Percentiles rank a stretch among this genome's conserved stretches.
Conservation (phyloP, 768 basidiomycete genomes). For the Leccinum ochraceum region DNA sequence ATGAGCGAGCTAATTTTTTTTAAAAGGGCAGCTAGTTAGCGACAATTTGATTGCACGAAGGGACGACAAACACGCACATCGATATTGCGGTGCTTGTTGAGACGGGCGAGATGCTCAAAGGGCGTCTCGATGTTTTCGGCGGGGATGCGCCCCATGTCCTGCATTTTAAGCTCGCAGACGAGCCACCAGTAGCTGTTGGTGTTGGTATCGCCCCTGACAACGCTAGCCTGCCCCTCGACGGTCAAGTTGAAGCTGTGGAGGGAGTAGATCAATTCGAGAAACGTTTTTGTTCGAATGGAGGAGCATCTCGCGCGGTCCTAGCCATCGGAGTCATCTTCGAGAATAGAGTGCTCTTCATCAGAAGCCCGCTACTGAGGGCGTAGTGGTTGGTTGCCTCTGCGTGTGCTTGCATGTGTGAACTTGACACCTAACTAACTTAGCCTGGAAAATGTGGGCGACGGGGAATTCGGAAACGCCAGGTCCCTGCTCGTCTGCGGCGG, state of each 20-base stretch:
- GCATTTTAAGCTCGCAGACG: conserved; percentile 95
- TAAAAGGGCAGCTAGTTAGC: background rate
- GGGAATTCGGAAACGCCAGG: no score
- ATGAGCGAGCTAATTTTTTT: conserved; percentile 30
- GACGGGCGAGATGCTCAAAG: conserved; percentile 89
- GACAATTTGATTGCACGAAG: background rate
- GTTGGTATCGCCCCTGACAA: conserved; percentile 98
- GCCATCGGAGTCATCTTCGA: conserved; percentile 81
- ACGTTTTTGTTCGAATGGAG: conserved; percentile 90
- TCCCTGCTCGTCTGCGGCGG: no score
- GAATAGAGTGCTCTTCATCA: conserved; percentile 78
- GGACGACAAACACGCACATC: conserved; percentile 60
- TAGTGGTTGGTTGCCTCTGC: conserved; percentile 46
- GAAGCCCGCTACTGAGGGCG: conserved; percentile 42
- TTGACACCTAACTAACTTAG: conserved; percentile 29
- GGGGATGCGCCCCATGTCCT: conserved; percentile 99
- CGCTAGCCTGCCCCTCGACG: conserved; percentile 97
- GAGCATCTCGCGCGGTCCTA: conserved; percentile 74
- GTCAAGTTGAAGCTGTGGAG: conserved; percentile 97
- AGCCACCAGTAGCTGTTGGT: conserved; percentile 99
- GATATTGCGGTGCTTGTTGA: conserved; percentile 97
- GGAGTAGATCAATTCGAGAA: conserved; percentile 88
- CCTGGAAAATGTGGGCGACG: conserved; percentile 70
- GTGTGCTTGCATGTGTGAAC: conserved; percentile 47
- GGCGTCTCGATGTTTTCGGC: conserved; percentile 99